Conservation (phyloP, 2,329 filamentous ascomycete species). For the Bipolaris gigantea region DNA sequence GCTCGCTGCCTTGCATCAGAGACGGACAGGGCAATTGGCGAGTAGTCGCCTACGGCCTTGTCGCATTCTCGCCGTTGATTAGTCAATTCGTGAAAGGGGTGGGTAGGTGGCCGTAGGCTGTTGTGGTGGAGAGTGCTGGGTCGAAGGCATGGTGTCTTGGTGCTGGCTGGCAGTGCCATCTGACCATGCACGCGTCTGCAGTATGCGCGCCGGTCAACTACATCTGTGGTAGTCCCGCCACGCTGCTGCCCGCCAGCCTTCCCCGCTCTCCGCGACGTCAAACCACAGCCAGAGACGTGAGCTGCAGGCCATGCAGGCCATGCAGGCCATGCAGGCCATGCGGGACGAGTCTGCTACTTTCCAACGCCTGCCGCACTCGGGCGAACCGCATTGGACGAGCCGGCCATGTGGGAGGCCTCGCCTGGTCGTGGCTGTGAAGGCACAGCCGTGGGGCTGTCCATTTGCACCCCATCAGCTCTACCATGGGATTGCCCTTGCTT, state of each 20-base stretch:
- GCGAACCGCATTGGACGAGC: slow-evolving; percentile 10
- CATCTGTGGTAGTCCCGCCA: slow-evolving; percentile 10
- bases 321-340: slow-evolving; percentile 9
- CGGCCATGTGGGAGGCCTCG: slow-evolving; percentile 22
- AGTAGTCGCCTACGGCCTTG: slow-evolving; percentile 18
- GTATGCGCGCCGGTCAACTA: slow-evolving; percentile 19
- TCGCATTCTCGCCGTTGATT: slow-evolving; percentile 25
- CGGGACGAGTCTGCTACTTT: slow-evolving; percentile 15
- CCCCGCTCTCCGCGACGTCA: slow-evolving; percentile 12
- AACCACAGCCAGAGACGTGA: slow-evolving; percentile 17
- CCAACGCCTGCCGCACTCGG: slow-evolving; percentile 11
- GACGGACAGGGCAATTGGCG: slow-evolving; percentile 20
- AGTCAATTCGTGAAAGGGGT: slow-evolving; percentile 15
- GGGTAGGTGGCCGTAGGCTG: slow-evolving; percentile 20
- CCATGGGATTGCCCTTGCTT: not conserved
- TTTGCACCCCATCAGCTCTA: not conserved
- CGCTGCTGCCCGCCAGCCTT: slow-evolving; percentile 9
- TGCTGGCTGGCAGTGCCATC: slow-evolving; percentile 21
- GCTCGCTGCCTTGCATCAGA: slow-evolving; percentile 14
- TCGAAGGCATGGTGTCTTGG: slow-evolving; percentile 12
- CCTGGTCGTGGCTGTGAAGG: slow-evolving; percentile 21
- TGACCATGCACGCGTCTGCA: slow-evolving; percentile 20
- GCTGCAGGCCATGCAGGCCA: slow-evolving; percentile 9
- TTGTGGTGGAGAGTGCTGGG: slow-evolving; percentile 7
- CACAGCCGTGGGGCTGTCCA: slow-evolving; percentile 1